phyloP scores from a whole-genome alignment of 2,329 filamentous ascomycete species.

The Talaromyces funiculosus region DNA sequence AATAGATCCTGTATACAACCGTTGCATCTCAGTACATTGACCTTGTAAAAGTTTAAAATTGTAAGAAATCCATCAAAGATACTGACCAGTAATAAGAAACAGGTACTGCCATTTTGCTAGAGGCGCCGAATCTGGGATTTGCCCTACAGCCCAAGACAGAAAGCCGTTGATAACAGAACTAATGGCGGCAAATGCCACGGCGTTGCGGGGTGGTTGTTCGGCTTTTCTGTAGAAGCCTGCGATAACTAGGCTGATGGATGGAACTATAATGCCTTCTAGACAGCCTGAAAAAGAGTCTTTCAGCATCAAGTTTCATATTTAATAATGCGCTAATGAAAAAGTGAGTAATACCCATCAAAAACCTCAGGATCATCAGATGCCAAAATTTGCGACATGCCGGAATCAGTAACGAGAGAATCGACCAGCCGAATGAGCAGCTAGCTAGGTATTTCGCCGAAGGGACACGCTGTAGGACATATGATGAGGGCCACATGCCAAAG shows the following conservation, averaged over 20 bases:
- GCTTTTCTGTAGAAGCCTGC: constrained; percentile 36
- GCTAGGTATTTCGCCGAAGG: constrained; percentile 23
- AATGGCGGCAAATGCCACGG: constrained; percentile 34
- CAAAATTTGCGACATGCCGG: constrained; percentile 9
- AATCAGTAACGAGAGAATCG: constrained; percentile 11
- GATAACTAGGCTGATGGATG: constrained; percentile 32
- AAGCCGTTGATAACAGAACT: constrained; percentile 28
- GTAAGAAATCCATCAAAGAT: background rate
- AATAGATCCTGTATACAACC: constrained; percentile 23
- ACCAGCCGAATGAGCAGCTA: constrained; percentile 14
- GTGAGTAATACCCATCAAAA: constrained; percentile 28
- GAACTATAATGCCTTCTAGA: constrained; percentile 32
- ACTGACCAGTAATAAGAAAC: constrained; percentile 48
- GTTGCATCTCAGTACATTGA: background rate
- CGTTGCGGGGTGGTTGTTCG: constrained; percentile 33
- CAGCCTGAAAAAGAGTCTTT: constrained; percentile 13
- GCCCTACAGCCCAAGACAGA: constrained; percentile 49
- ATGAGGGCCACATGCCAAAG: constrained; percentile 41
- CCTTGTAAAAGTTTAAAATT: background rate
- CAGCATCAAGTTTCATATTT: background rate
- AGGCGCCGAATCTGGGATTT: constrained; percentile 38
- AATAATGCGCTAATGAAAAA: background rate
- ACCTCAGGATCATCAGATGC: constrained; percentile 19
- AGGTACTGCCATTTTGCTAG: constrained; percentile 54
- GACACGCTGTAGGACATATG: constrained; percentile 42